Percentiles rank a stretch among this genome's conserved stretches.
Evolutionary conservation across 2,329 filamentous ascomycete species (phyloP).

Genomic region (Fusarium robinianum): DNA sequence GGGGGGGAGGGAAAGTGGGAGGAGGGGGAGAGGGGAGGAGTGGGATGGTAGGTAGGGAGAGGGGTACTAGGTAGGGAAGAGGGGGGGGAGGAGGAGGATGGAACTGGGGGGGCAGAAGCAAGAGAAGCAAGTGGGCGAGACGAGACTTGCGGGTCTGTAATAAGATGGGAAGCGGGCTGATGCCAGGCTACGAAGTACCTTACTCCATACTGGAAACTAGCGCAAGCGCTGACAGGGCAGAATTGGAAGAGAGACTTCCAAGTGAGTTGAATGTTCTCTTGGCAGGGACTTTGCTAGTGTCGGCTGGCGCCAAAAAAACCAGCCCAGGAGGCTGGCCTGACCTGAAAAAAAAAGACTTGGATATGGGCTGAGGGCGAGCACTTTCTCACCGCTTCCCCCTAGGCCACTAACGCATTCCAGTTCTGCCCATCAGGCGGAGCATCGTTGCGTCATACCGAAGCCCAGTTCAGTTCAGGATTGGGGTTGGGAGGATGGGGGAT

Average conservation of each 20-base stretch:
- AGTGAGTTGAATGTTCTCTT: conserved; percentile 19
- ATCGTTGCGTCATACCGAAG: conserved; percentile 36
- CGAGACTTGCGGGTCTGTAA: conserved; percentile 23
- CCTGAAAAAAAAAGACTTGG: conserved; percentile 19
- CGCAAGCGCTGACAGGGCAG: conserved; percentile 25
- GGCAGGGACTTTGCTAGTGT: conserved; percentile 11
- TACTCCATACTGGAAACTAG: not conserved
- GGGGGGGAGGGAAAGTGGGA: conserved; percentile 15
- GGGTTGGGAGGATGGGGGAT: too few species aligned
- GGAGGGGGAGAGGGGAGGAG: conserved; percentile 17
- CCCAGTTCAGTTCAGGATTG: too few species aligned
- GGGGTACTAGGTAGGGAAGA: conserved; percentile 24
- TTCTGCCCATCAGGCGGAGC: conserved; percentile 20
- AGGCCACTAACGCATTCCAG: conserved; percentile 29
- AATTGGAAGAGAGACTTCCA: too few species aligned
- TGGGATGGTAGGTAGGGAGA: conserved; percentile 25
- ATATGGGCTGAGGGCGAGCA: conserved; percentile 19
- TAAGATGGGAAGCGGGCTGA: conserved; percentile 11
- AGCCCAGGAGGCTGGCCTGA: conserved; percentile 25
- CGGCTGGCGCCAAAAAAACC: conserved; percentile 25
- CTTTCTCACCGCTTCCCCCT: conserved; percentile 27
- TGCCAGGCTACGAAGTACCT: too few species aligned
- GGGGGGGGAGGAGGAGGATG: not conserved
- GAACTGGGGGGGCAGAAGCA: conserved; percentile 16
- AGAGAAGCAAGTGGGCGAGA: conserved; percentile 18